Conservation (phyloP, 768 basidiomycete species). For the Boletales sp. region DNA sequence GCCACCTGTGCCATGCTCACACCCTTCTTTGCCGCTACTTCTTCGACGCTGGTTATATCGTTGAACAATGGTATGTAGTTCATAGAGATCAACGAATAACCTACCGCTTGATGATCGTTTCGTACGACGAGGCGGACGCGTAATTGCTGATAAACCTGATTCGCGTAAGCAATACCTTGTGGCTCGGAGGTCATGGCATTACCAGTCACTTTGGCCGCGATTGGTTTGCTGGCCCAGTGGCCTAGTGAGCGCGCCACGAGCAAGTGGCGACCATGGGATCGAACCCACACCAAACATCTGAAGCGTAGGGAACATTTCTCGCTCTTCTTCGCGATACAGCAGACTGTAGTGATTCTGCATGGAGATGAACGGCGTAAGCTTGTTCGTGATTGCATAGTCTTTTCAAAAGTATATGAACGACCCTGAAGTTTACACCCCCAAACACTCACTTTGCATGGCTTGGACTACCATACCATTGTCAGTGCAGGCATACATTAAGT, state of each 20-base stretch:
- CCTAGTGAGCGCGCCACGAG: constrained; percentile 34
- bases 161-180: constrained; percentile 1
- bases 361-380: constrained; percentile 52
- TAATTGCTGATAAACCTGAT: constrained; percentile 25
- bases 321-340: constrained; percentile 59
- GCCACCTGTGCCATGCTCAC: constrained; percentile 43
- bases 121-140: constrained; percentile 20
- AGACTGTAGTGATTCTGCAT: constrained; percentile 64
- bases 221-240: constrained; percentile 30
- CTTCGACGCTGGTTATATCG: constrained; percentile 32
- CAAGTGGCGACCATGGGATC: constrained; percentile 46
- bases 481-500: neutral
- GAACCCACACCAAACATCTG: constrained; percentile 43
- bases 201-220: constrained; percentile 25
- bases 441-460: constrained; percentile 36
- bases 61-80: neutral
- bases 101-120: constrained; percentile 27
- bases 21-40: constrained; percentile 35
- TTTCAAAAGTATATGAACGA: constrained; percentile 1
- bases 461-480: constrained; percentile 27
- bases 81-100: neutral
- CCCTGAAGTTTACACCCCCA: neutral
- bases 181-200: neutral
- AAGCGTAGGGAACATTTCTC: constrained; percentile 53
- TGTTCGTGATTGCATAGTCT: constrained; percentile 41